Base-by-base conservation (phyloP, 2,329 filamentous ascomycete genomes). In the Boeremia exigua region DNA sequence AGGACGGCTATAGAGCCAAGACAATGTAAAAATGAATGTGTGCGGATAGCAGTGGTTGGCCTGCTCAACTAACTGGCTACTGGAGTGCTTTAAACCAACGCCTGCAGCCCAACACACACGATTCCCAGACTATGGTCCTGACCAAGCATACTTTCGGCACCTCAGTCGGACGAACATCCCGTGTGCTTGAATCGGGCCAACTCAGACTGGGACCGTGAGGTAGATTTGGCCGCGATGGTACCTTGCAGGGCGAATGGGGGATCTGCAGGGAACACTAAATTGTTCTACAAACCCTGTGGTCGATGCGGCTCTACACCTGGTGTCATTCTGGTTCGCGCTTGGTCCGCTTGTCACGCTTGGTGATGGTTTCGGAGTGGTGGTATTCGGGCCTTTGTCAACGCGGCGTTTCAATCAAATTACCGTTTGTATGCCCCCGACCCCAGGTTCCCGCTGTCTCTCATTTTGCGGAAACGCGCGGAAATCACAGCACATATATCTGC, bases 1-100 rank as follows among this genome's bases (percentile, higher is more conserved):
- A 58, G 65, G 65, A 67, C 62, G 61, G 65, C 63, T 58, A 29
- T 11, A 11, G 32, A 51, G 50, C 50, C 50, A 50, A 40, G 36
- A 7, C 48, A 47, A 58, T 54, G 37, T 37, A 48, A 39, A 36
- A 58, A 47, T 49, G 38, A 57, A 56, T 25, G 39, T 46, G 37
- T 11, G 38, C 36, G 25, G 10, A 32, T 14, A 12, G 25, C 14
- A 9, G 34, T 23, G 10, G 27, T 29, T 27, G 32, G 12, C 5
- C 10, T 25, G 8, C 1, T 37, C 32, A 11, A 29, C 11, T 33
- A 12, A 5, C n/a, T 25, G 40, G 19, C 17, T 36, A 14, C 36
- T 17, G 14, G 11, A 34, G 3, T 6, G 15, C 40, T 55, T 42
- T 55, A 46, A 46, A 14, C 5, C n/a, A 17, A 29, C 14, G 6